phyloP scores from a whole-genome alignment of 148 eudicot genomes.

The Simmondsia chinensis region DNA sequence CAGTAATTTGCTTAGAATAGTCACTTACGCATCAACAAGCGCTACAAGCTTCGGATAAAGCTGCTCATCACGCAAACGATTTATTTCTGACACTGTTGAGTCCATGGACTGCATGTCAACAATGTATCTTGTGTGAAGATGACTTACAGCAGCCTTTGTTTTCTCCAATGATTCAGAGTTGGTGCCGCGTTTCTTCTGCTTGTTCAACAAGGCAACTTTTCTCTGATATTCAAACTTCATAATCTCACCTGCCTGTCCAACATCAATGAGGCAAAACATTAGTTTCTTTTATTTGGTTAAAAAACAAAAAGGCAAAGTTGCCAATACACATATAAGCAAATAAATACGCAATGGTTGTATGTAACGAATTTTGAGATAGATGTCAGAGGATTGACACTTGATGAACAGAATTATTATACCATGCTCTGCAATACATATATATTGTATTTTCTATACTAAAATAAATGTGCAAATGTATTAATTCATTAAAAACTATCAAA shows the following conservation, averaged over 20 bases:
- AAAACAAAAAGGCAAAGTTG: neutral
- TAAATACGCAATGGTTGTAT: no score
- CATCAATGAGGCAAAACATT: slow-evolving; percentile 5
- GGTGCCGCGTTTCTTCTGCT: slow-evolving; percentile 63
- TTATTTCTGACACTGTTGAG: slow-evolving; percentile 90
- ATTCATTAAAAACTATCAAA: no score
- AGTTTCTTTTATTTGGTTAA: neutral
- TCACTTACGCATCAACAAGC: slow-evolving; percentile 83
- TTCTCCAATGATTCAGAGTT: slow-evolving; percentile 71
- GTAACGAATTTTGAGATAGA: no score
- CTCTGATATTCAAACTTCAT: slow-evolving; percentile 91
- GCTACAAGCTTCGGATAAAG: slow-evolving; percentile 73
- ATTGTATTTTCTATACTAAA: no score
- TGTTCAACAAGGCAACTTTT: slow-evolving; percentile 77
- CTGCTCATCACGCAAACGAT: slow-evolving; percentile 81
- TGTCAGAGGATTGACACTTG: no score
- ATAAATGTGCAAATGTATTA: no score
- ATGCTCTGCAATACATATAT: no score
- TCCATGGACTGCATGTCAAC: slow-evolving; percentile 99
- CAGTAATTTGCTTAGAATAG: no score
- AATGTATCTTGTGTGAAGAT: slow-evolving; percentile 89
- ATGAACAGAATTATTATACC: no score
- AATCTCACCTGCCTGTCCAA: slow-evolving; percentile 75
- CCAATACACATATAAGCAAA: no score
- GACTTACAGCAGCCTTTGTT: slow-evolving; percentile 89